phyloP scores from a whole-genome alignment of 1,284 basidiomycete species.

The Sporisorium reilianum region DNA sequence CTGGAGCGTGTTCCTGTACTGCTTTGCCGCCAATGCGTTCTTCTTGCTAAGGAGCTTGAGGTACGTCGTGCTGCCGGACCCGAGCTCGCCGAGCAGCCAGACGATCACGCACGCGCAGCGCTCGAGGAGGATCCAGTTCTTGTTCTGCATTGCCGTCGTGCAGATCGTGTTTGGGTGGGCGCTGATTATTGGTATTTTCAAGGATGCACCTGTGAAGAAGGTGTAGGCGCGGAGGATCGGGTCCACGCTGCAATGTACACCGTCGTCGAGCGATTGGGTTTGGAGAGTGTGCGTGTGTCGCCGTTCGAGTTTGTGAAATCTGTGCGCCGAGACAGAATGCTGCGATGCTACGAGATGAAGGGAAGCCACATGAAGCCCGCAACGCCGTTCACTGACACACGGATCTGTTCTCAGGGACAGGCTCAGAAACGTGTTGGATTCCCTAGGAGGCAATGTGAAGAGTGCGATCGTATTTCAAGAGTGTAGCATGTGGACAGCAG shows the following conservation, averaged over 20 bases:
- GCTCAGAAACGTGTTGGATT: not conserved
- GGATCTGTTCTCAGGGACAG: not conserved
- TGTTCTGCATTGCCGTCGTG: slow-evolving; percentile 79
- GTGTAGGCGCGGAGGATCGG: too few relatives aligned
- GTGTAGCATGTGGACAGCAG: not conserved
- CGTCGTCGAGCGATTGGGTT: not conserved
- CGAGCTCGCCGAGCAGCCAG: slow-evolving; percentile 71
- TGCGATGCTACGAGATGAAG: too few relatives aligned
- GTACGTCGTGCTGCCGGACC: slow-evolving; percentile 85
- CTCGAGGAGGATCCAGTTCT: slow-evolving; percentile 82
- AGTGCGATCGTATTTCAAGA: not conserved
- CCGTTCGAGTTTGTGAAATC: too few relatives aligned
- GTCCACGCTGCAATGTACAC: not conserved
- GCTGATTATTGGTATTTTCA: slow-evolving; percentile 61
- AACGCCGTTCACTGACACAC: not conserved
- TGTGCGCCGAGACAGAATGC: too few relatives aligned
- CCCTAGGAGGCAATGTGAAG: not conserved
- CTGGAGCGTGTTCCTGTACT: slow-evolving; percentile 81
- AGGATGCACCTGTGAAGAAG: slow-evolving; percentile 17
- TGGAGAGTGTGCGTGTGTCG: too few relatives aligned
- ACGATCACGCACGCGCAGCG: slow-evolving; percentile 85
- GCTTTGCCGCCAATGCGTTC: slow-evolving; percentile 89
- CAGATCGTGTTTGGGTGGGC: slow-evolving; percentile 74
- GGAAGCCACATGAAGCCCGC: too few relatives aligned
- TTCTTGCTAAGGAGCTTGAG: slow-evolving; percentile 84